Conservation (phyloP, 73 alveolate genomes). For the Blepharisma stoltei region DNA sequence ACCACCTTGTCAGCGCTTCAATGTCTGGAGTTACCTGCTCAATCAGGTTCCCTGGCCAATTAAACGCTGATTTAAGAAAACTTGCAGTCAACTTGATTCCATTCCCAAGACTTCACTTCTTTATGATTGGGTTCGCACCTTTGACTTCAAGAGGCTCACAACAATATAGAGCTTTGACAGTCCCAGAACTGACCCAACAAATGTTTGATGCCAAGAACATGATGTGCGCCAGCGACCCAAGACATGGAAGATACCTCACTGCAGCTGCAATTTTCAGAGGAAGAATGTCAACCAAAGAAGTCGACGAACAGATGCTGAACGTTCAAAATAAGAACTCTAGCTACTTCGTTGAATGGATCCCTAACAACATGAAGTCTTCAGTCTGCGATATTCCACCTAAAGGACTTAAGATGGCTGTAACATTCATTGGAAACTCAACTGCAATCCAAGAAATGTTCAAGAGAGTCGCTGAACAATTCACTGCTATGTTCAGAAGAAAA, state of each 20-base stretch:
- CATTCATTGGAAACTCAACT: slow-evolving; percentile 72
- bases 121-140: slow-evolving; percentile 99
- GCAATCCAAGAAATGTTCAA: slow-evolving; percentile 72
- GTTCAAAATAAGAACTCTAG: slow-evolving; percentile 82
- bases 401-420: slow-evolving; percentile 59
- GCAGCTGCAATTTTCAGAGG: slow-evolving; percentile 94
- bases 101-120: slow-evolving; percentile 99
- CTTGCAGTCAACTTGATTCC: slow-evolving; percentile 98
- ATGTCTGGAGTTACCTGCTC: slow-evolving; percentile 97
- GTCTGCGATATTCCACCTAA: slow-evolving; percentile 89
- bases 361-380: slow-evolving; percentile 72
- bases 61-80: slow-evolving; percentile 95
- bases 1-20: slow-evolving; percentile 96
- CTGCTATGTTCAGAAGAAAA: slow-evolving; percentile 76
- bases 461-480: slow-evolving; percentile 71
- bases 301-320: slow-evolving; percentile 81
- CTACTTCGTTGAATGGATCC: slow-evolving; percentile 96
- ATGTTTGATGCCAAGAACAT: slow-evolving; percentile 99
- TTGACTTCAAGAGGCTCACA: slow-evolving; percentile 98
- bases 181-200: slow-evolving; percentile 97
- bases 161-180: slow-evolving; percentile 98
- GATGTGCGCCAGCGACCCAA: slow-evolving; percentile 99
- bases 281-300: slow-evolving; percentile 91
- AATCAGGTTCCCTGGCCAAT: slow-evolving; percentile 97
- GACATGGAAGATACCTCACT: slow-evolving; percentile 96